Evolutionary conservation across 225 moss, liverwort and hornwort genomes (phyloP).

Genomic region (Pleurozium schreberi): DNA sequence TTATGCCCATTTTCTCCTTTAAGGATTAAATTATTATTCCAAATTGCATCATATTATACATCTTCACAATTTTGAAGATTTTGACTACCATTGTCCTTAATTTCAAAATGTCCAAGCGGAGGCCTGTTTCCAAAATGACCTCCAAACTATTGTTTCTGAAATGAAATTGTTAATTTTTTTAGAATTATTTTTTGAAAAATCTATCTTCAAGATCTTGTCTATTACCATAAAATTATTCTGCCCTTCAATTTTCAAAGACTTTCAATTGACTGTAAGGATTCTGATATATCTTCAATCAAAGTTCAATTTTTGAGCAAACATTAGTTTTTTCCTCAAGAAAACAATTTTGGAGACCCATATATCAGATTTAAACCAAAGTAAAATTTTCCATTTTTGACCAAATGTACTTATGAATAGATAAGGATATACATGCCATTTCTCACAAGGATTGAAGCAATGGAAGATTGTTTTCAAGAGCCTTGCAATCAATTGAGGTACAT

Average conservation of each 20-base stretch:
- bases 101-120: background rate
- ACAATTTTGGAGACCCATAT: background rate
- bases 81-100: too few relatives aligned
- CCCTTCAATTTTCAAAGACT: background rate
- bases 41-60: too few relatives aligned
- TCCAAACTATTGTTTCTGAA: background rate
- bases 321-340: fast-evolving
- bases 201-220: background rate
- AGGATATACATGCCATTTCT: background rate
- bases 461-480: background rate
- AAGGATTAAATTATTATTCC: too few relatives aligned
- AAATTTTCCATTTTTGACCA: background rate
- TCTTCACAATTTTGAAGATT: too few relatives aligned
- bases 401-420: background rate
- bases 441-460: background rate
- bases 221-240: background rate
- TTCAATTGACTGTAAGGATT: too few relatives aligned
- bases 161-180: background rate
- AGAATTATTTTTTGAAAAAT: background rate
- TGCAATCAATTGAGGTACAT: background rate
- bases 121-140: background rate
- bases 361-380: background rate
- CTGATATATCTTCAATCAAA: background rate
- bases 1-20: too few relatives aligned
- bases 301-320: background rate